Evolutionary conservation across 768 basidiomycete species (phyloP).

Genomic region (Phylloporus sp.): DNA sequence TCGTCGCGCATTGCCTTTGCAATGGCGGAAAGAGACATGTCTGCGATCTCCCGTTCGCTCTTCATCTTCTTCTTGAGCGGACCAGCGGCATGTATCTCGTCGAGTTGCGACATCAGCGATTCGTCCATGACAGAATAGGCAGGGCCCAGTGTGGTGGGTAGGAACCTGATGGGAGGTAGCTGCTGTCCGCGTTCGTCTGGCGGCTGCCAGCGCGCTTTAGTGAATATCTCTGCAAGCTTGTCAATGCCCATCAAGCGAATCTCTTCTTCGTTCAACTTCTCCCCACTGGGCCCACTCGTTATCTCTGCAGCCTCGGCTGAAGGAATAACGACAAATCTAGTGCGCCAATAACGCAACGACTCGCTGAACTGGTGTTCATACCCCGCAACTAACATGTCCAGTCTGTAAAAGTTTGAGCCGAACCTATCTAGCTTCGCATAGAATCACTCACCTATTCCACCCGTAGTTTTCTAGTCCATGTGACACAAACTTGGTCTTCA

Average conservation of each 20-base stretch:
- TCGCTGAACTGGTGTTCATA: conserved; percentile 79
- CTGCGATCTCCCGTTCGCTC: conserved; percentile 67
- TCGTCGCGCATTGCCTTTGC: conserved; percentile 85
- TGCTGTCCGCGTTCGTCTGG: conserved; percentile 38
- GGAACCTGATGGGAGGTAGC: conserved; percentile 62
- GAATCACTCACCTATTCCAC: conserved; percentile 66
- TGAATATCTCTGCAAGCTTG: conserved; percentile 85
- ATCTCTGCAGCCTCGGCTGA: conserved; percentile 62
- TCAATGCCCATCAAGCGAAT: conserved; percentile 85
- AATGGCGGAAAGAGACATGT: conserved; percentile 57
- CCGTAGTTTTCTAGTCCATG: conserved; percentile 80
- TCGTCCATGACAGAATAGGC: conserved; percentile 77
- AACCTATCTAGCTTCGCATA: not conserved
- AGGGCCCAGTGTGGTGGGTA: conserved; percentile 83
- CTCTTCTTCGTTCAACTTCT: conserved; percentile 81
- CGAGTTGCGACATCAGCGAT: conserved; percentile 70
- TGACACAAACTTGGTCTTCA: conserved; percentile 66
- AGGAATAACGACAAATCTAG: conserved; percentile 89
- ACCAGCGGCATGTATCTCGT: conserved; percentile 70
- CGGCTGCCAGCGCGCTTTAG: conserved; percentile 74
- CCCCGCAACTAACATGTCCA: conserved; percentile 82
- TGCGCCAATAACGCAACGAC: conserved; percentile 88
- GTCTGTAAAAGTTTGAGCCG: conserved; percentile 35
- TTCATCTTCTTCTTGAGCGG: conserved; percentile 77
- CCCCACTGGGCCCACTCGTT: conserved; percentile 57